Evolutionary conservation across 176 grass and related monocot genomes (phyloP).

Genomic region (Canna indica): DNA sequence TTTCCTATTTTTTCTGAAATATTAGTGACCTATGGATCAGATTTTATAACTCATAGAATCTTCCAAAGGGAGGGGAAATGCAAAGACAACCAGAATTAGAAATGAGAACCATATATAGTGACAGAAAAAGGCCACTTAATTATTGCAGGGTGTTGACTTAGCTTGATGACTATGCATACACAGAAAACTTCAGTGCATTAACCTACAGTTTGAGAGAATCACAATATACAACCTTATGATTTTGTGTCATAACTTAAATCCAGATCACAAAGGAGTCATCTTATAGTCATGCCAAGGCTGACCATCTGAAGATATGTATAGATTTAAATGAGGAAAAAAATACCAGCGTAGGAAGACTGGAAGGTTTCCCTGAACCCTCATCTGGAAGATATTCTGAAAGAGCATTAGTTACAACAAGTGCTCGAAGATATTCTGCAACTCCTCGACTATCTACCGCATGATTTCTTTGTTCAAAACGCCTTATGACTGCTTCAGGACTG

Average conservation of each 20-base stretch:
- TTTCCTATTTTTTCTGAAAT: too few species aligned
- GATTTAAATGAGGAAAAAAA: conserved; percentile 8
- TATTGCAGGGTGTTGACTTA: not conserved
- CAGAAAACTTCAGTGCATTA: not conserved
- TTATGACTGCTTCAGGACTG: conserved; percentile 83
- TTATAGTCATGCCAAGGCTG: not conserved
- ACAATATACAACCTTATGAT: not conserved
- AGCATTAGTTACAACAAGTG: conserved; percentile 73
- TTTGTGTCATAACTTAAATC: not conserved
- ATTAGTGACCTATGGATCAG: not conserved
- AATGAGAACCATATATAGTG: not conserved
- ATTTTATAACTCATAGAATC: not conserved
- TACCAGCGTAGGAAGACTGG: conserved; percentile 79
- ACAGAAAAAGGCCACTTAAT: not conserved
- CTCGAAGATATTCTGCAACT: conserved; percentile 87
- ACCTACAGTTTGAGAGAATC: too few species aligned
- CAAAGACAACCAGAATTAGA: not conserved
- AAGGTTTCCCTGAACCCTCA: conserved; percentile 63
- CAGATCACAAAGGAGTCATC: not conserved
- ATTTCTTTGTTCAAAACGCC: conserved; percentile 84
- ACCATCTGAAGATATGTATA: not conserved
- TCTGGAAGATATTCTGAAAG: conserved; percentile 91
- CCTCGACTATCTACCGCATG: conserved; percentile 84
- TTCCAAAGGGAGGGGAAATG: not conserved
- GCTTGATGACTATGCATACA: not conserved